Evolutionary conservation across 305 asterid species (phyloP), one percentile per base, ranked within the genome.

Genomic region (Fraxinus velutina): DNA sequence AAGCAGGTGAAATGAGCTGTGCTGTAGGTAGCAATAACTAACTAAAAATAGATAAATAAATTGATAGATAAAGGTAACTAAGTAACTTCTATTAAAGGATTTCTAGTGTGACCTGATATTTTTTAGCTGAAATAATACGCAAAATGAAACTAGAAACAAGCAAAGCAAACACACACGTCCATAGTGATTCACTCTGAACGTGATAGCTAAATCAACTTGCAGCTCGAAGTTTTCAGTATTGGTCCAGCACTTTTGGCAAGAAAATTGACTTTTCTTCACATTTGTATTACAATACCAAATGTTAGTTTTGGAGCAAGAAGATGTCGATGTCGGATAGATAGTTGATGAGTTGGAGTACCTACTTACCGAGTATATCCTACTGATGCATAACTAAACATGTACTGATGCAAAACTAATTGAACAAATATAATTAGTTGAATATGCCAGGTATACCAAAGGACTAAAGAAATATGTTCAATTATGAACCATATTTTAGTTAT

Each of bases 381-480:
- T 13, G 75, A 15, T 29, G 75, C 75, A 62, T 17, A 36, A 64
- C 37, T 57, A 64, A 64, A 21, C 21, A 78, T 62, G n/a, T 19
- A 81, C 80, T 81, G 39, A 50, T 64, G 34, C 73, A 39, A 6
- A 33, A 12, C 75, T 68, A 30, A 68, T 29, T 24, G 73, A 12
- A 12, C 19, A 24, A 66, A 66, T 27, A 37, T 32, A 29, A 68
- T 27, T 15, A 50, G 22, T n/a, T 50, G 62, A 47, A 75, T 77
- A 47, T 66, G 80, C 81, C 68, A 44, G 78, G 83, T 83, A 57
- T 66, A 80, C 79, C 83, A 12, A 80, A 80, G 83, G 52, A 74
- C 78, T 71, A 44, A 50, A 79, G 30, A 29, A 5, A 50, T 71
- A 68, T 9, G 6, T 5, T 24, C 2, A 39, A 39, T 39, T 32